Evolutionary conservation across 805 yeast species (phyloP), one percentile per base, ranked within the genome.

Genomic region (Saccharomycopsis sp.): DNA sequence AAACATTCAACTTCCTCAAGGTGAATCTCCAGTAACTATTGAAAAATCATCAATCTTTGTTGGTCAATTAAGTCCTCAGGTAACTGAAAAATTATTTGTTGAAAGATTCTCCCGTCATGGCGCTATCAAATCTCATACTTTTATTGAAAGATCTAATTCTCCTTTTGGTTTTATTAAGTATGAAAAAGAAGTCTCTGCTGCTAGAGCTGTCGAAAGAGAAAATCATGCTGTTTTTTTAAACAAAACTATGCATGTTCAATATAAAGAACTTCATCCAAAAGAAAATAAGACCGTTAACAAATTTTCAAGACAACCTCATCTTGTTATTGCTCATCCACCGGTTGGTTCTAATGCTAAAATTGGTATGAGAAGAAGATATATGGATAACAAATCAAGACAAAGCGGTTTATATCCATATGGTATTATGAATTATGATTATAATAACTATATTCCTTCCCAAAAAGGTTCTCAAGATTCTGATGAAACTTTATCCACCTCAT

Each of bases 161-260:
- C 65, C 71, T 23, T 84, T 82, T 66, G 94, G 94, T 1, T 85
- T 86, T 52, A 72, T 86, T 45, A 72, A 72, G 43, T 86, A 64
- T 52, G 66, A 64, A 27, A 64, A 69, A 9, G 87, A 79, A 50
- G 68, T 70, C 18, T 74, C 92, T 18, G 94, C 95, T 5, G 94
- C 92, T 4, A 69, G 83, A 36, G 95, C 95, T 1, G 84, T 86
- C 40, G 94, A 85, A 57, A 68, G 77, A 46, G 92, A 83, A 54
- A 85, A 87, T 54, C 94, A 85, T 59, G 69, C 94, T 2, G 70
- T 78, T 56, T 75, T 86, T 53, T 61, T 74, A 51, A 75, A 73
- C 43, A 78, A 71, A 55, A 79, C 89, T 6, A 80, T 86, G 66
- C 92, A 82, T 57, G 95, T 86, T 35, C 94, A 84, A 58, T 83